Percentiles rank a stretch among this genome's conserved stretches.
phyloP scores from a whole-genome alignment of 345 rosid species.

The Corymbia maculata region DNA sequence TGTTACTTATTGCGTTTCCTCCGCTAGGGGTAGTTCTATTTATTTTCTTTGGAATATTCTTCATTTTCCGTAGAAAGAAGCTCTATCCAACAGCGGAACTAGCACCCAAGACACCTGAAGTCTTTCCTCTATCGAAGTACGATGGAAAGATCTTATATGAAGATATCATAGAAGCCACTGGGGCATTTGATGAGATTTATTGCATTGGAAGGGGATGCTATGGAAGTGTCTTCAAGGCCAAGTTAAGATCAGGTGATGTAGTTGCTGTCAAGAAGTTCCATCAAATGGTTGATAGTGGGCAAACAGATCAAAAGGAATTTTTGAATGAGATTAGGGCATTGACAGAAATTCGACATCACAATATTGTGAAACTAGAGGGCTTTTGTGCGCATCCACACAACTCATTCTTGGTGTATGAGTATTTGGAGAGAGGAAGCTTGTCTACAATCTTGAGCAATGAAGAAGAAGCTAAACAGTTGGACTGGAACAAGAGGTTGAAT shows the following conservation, averaged over 20 bases:
- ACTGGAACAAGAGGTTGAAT: not conserved
- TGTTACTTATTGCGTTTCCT: no score
- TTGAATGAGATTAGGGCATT: slow-evolving; percentile 1
- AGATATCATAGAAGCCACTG: slow-evolving; percentile 13
- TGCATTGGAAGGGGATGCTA: slow-evolving; percentile 17
- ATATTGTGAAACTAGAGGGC: not conserved
- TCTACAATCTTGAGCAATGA: not conserved
- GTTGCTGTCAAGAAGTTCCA: slow-evolving; percentile 25
- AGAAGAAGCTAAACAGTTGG: not conserved
- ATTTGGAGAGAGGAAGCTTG: not conserved
- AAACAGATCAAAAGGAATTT: not conserved
- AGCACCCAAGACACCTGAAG: no score
- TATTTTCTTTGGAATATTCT: no score
- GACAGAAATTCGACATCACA: not conserved
- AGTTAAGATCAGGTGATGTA: not conserved
- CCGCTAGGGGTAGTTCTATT: no score
- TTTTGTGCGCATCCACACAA: not conserved
- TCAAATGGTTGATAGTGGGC: not conserved
- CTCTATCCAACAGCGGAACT: no score
- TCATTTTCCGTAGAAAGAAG: no score
- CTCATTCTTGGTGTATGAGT: slow-evolving; percentile 3
- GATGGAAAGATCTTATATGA: slow-evolving; percentile 6
- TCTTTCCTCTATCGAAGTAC: not conserved
- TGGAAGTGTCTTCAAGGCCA: slow-evolving; percentile 18
- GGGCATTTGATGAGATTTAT: not conserved